Conservation (phyloP, 108 stramenopile species). For the Nitzschia putrida region DNA sequence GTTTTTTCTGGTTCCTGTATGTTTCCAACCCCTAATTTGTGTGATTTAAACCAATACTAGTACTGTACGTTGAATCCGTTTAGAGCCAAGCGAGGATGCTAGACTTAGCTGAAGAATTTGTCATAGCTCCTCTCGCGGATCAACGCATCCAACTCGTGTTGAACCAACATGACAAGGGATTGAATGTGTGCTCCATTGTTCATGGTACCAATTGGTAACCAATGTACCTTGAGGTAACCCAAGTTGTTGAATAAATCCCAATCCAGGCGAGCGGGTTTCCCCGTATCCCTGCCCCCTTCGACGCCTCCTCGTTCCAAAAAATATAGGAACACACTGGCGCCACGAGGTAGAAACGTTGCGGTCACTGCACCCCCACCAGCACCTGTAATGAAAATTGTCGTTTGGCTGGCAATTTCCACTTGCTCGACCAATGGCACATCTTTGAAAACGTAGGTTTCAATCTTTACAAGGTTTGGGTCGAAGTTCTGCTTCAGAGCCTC, state of each 20-base stretch:
- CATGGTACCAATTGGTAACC: conserved; percentile 47
- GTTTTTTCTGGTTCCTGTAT: no score
- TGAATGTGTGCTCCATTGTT: conserved; percentile 24
- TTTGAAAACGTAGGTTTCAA: conserved; percentile 45
- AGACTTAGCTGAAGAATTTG: conserved; percentile 26
- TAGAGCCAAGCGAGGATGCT: no score
- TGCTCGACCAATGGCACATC: conserved; percentile 47
- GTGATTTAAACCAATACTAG: no score
- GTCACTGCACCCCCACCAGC: conserved; percentile 61
- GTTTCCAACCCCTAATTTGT: no score
- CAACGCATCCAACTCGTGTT: conserved; percentile 49
- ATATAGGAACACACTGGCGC: conserved; percentile 46
- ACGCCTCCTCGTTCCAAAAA: conserved; percentile 50
- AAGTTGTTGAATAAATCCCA: conserved; percentile 62
- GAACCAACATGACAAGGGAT: conserved; percentile 38
- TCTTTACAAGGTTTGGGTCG: conserved; percentile 23
- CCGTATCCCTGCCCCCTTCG: conserved; percentile 11
- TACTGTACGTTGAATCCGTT: no score
- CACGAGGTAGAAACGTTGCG: conserved; percentile 53
- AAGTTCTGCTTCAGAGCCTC: conserved; percentile 25
- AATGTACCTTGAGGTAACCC: conserved; percentile 54
- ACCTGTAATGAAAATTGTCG: conserved; percentile 51
- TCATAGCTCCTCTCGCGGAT: conserved; percentile 42
- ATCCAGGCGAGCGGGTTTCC: conserved; percentile 49
- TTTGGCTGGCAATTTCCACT: conserved; percentile 41